Evolutionary conservation across 1,284 basidiomycete species (phyloP).

Genomic region (Moesziomyces antarcticus): DNA sequence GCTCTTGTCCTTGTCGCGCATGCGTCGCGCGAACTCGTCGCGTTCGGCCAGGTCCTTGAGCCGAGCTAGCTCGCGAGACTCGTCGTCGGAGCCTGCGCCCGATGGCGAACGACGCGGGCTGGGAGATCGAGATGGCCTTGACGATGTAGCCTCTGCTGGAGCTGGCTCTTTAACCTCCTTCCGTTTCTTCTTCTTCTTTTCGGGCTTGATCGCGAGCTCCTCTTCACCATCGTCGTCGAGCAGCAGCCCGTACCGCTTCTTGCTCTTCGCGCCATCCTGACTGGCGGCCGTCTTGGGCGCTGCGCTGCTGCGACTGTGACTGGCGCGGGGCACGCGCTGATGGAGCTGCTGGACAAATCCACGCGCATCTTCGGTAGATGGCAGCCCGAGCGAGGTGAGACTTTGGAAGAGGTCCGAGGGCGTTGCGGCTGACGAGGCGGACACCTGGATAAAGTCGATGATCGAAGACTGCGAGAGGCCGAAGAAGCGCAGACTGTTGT

Average conservation of each 20-base stretch:
- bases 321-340: constrained; percentile 75
- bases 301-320: constrained; percentile 76
- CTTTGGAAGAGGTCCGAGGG: constrained; percentile 80
- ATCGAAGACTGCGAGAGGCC: constrained; percentile 61
- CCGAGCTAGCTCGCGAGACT: constrained; percentile 79
- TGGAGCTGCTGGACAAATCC: constrained; percentile 83
- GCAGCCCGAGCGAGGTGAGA: constrained; percentile 81
- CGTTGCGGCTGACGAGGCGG: constrained; percentile 82
- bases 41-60: constrained; percentile 83
- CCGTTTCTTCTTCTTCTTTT: constrained; percentile 72
- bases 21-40: constrained; percentile 90
- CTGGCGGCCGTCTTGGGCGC: constrained; percentile 3
- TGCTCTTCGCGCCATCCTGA: constrained; percentile 10
- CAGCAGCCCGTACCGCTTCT: constrained; percentile 59
- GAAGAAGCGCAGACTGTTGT: constrained; percentile 59
- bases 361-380: constrained; percentile 81
- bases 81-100: constrained; percentile 70
- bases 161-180: constrained; percentile 78
- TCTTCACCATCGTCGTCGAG: constrained; percentile 52
- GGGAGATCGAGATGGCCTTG: constrained; percentile 5
- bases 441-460: constrained; percentile 59
- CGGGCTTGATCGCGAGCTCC: constrained; percentile 58
- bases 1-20: constrained; percentile 84
- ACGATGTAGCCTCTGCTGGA: background rate
- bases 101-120: constrained; percentile 1